Conservation (phyloP, 2,329 filamentous ascomycete genomes). For the Sporothrix dimorphospora region DNA sequence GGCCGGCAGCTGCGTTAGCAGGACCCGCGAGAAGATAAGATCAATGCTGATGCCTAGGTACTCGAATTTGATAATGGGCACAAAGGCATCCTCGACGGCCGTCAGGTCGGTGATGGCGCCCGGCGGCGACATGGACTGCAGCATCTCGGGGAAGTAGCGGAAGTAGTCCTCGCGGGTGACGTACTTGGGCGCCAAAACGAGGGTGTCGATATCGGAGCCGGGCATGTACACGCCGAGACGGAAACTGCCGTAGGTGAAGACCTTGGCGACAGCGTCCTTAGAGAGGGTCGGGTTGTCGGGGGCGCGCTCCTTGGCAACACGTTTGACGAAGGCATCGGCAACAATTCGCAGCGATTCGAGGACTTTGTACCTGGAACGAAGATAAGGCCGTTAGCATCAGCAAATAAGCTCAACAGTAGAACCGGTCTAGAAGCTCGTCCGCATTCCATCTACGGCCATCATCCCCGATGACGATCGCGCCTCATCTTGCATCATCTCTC, state of each 20-base stretch:
- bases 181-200: slow-evolving; percentile 89
- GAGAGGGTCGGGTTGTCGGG: slow-evolving; percentile 74
- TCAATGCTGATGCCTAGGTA: slow-evolving; percentile 92
- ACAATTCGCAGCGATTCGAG: slow-evolving; percentile 77
- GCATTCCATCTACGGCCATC: slow-evolving; percentile 18
- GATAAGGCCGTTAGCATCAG: neutral
- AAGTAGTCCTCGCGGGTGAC: slow-evolving; percentile 92
- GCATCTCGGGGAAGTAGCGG: slow-evolving; percentile 77
- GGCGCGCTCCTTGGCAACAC: slow-evolving; percentile 74
- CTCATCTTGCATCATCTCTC: neutral
- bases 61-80: slow-evolving; percentile 97
- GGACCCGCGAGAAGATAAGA: slow-evolving; percentile 81
- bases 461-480: neutral
- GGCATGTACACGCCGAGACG: slow-evolving; percentile 92
- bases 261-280: slow-evolving; percentile 83
- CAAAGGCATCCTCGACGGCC: slow-evolving; percentile 85
- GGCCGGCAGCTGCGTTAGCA: slow-evolving; percentile 69
- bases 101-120: slow-evolving; percentile 85
- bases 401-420: neutral
- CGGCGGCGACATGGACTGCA: slow-evolving; percentile 73
- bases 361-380: slow-evolving; percentile 63
- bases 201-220: slow-evolving; percentile 95
- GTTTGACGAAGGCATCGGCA: slow-evolving; percentile 82
- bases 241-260: slow-evolving; percentile 96
- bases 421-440: neutral